Evolutionary conservation across 768 basidiomycete species (phyloP).

Genomic region (Epithele typhae): DNA sequence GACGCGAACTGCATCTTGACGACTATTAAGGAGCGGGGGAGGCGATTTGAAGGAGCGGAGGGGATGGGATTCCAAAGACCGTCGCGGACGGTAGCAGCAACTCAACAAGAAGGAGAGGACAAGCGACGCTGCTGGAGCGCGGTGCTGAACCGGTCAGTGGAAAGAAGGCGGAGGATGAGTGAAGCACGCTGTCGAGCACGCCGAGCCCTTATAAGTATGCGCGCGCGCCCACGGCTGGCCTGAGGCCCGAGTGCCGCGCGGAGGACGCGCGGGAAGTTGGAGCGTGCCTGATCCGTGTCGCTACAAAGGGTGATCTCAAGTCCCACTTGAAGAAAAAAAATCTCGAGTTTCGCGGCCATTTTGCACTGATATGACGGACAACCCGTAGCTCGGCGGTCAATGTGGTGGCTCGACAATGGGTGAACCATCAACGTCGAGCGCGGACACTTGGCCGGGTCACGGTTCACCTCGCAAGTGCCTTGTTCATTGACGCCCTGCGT

Average conservation of each 20-base stretch:
- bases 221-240: too few species aligned
- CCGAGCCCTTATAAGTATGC: conserved; percentile 4
- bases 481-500: too few species aligned
- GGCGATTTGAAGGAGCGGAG: background rate
- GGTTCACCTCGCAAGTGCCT: too few species aligned
- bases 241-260: too few species aligned
- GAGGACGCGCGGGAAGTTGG: background rate
- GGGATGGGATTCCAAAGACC: conserved; percentile 14
- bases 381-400: too few species aligned
- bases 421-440: too few species aligned
- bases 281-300: conserved; percentile 10
- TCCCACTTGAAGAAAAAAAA: too few species aligned
- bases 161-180: conserved; percentile 2
- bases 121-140: conserved; percentile 12
- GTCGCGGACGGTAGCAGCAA: conserved; percentile 17
- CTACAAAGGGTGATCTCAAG: too few species aligned
- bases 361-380: too few species aligned
- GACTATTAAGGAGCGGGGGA: background rate
- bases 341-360: too few species aligned
- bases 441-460: too few species aligned
- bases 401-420: too few species aligned
- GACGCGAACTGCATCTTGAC: conserved; percentile 18
- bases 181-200: background rate
- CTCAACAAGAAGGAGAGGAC: conserved; percentile 4
- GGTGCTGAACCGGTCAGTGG: conserved; percentile 21